Percentiles rank a stretch among this genome's conserved stretches.
Evolutionary conservation across 2,329 filamentous ascomycete genomes (phyloP).

Genomic region (Tolypocladium cylindrosporum): DNA sequence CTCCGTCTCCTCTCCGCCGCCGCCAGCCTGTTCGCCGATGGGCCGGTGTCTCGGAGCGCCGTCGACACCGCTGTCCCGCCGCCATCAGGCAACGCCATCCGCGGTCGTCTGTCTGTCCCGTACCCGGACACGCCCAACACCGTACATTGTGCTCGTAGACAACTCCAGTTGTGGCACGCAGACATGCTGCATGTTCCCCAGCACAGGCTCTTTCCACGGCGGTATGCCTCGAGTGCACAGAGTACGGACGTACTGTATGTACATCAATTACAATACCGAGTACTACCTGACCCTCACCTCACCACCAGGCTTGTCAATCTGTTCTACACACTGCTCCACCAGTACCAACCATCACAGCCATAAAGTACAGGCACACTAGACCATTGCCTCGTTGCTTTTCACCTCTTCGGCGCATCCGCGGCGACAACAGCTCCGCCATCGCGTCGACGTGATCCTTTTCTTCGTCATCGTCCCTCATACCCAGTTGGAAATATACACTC

Average conservation of each 20-base stretch:
- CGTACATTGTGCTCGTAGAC: background rate
- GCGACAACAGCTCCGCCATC: background rate
- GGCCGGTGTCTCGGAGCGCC: background rate
- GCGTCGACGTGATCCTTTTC: background rate
- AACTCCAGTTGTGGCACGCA: background rate
- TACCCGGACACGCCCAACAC: background rate
- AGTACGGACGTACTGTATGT: background rate
- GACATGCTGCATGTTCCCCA: background rate
- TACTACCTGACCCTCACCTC: background rate
- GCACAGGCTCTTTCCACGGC: background rate
- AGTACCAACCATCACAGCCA: background rate
- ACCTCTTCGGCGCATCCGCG: background rate
- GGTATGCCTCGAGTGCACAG: background rate
- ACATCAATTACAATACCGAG: background rate
- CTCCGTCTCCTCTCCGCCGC: background rate
- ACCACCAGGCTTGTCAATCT: background rate
- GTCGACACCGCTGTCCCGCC: background rate
- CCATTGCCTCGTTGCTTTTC: background rate
- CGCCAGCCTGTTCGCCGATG: background rate
- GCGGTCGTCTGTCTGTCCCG: background rate
- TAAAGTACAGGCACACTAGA: background rate
- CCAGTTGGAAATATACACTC: conserved; percentile 1
- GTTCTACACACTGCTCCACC: background rate
- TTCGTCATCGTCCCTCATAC: conserved; percentile 2
- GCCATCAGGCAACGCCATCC: background rate